phyloP scores from a whole-genome alignment of 106 monocot species.

The Chionographis japonica region DNA sequence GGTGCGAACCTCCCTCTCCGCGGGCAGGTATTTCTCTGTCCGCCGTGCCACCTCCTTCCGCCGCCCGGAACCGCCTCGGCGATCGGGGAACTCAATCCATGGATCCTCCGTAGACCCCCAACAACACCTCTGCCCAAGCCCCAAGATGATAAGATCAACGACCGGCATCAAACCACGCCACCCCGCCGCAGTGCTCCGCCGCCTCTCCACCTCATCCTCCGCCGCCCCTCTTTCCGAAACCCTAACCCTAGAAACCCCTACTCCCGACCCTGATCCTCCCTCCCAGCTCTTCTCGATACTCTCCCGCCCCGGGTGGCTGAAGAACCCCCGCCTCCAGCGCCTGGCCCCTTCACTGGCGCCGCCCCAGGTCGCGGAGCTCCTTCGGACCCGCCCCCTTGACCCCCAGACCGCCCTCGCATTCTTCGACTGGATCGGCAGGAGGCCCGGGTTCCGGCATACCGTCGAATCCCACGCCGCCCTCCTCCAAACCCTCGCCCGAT shows the following conservation, averaged over 20 bases:
- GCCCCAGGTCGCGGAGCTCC: slow-evolving; percentile 38
- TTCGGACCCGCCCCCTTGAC: slow-evolving; percentile 23
- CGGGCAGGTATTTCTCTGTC: too few species aligned
- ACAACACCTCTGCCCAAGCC: too few species aligned
- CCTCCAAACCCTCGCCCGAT: slow-evolving; percentile 26
- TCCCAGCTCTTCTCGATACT: slow-evolving; percentile 43
- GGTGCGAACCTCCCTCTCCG: too few species aligned
- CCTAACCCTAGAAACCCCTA: background rate
- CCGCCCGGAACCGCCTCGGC: too few species aligned
- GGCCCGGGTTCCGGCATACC: slow-evolving; percentile 46
- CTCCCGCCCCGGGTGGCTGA: slow-evolving; percentile 34
- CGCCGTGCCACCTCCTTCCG: too few species aligned
- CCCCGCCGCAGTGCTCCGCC: background rate
- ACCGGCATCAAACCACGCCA: slow-evolving; percentile 2
- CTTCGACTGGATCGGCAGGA: slow-evolving; percentile 50
- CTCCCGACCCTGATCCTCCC: slow-evolving; percentile 1
- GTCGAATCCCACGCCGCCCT: slow-evolving; percentile 50
- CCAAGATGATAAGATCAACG: slow-evolving; percentile 6
- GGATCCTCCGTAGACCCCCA: too few species aligned
- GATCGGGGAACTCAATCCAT: too few species aligned
- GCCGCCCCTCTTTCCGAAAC: background rate
- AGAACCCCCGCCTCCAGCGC: slow-evolving; percentile 13
- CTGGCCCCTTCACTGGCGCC: slow-evolving; percentile 47
- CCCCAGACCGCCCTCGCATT: slow-evolving; percentile 42
- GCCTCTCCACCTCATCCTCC: background rate